phyloP scores from a whole-genome alignment of 164 flowering plant genomes.

The Echeveria elegans region DNA sequence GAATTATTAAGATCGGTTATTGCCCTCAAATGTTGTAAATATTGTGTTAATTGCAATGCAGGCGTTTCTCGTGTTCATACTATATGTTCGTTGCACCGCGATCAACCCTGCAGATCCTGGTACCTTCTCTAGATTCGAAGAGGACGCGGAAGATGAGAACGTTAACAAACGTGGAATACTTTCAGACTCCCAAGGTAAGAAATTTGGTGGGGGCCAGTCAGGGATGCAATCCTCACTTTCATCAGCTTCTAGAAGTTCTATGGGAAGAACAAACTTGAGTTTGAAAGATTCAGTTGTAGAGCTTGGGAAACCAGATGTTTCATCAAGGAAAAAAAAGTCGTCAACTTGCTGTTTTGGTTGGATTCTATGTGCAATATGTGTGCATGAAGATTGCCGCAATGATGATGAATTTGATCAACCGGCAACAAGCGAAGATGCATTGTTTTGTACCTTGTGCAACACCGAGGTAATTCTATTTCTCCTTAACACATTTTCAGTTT shows the following conservation, averaged over 20 bases:
- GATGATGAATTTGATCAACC: slow-evolving; percentile 37
- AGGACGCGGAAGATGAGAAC: slow-evolving; percentile 15
- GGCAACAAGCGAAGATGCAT: slow-evolving; percentile 57
- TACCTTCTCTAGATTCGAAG: slow-evolving; percentile 46
- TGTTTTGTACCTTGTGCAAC: slow-evolving; percentile 94
- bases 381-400: slow-evolving; percentile 73
- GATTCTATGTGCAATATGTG: slow-evolving; percentile 66
- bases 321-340: slow-evolving; percentile 20
- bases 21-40: background rate
- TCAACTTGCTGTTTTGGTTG: slow-evolving; percentile 32
- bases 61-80: slow-evolving; percentile 85
- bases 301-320: slow-evolving; percentile 20
- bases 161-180: slow-evolving; percentile 21
- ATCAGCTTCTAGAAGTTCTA: slow-evolving; percentile 49
- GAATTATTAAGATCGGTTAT: background rate
- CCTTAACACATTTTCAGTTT: background rate
- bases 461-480: slow-evolving; percentile 58
- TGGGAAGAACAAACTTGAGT: slow-evolving; percentile 39
- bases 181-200: slow-evolving; percentile 20
- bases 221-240: slow-evolving; percentile 50
- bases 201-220: slow-evolving; percentile 33
- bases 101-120: slow-evolving; percentile 98
- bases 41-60: slow-evolving; percentile 21
- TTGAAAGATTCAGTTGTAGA: slow-evolving; percentile 44
- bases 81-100: slow-evolving; percentile 86